Evolutionary conservation across 371 early-diverging fungal species (phyloP).

Genomic region (Mucor saturninus): DNA sequence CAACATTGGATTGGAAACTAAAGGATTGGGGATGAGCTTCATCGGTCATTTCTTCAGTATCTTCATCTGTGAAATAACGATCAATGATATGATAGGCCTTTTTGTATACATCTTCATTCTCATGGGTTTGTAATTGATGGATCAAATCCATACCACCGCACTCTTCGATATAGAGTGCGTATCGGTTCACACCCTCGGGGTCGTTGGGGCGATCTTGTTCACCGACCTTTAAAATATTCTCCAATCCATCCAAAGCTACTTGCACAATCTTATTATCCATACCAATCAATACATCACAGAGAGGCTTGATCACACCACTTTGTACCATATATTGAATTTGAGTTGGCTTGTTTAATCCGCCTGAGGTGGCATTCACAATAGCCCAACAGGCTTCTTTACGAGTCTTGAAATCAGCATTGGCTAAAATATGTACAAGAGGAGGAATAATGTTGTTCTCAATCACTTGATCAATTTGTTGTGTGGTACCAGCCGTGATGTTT

Average conservation of each 20-base stretch:
- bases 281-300: slow-evolving; percentile 91
- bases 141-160: slow-evolving; percentile 94
- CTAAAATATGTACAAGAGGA: slow-evolving; percentile 88
- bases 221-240: slow-evolving; percentile 97
- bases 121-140: slow-evolving; percentile 89
- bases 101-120: slow-evolving; percentile 92
- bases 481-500: slow-evolving; percentile 99
- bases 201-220: slow-evolving; percentile 63
- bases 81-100: slow-evolving; percentile 95
- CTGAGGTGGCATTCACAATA: slow-evolving; percentile 97
- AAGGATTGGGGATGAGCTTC: slow-evolving; percentile 20
- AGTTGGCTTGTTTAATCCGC: slow-evolving; percentile 87
- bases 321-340: slow-evolving; percentile 91
- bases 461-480: slow-evolving; percentile 93
- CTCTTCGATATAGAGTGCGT: slow-evolving; percentile 91
- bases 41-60: slow-evolving; percentile 71
- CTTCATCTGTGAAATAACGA: slow-evolving; percentile 88
- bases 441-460: slow-evolving; percentile 96
- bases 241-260: slow-evolving; percentile 96
- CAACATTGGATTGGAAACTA: slow-evolving; percentile 28
- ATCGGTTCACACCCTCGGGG: slow-evolving; percentile 78
- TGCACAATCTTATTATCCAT: slow-evolving; percentile 94
- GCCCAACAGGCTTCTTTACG: slow-evolving; percentile 99
- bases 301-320: slow-evolving; percentile 92
- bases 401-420: slow-evolving; percentile 93